Percentiles rank a stretch among this genome's conserved stretches.
Evolutionary conservation across 352 stramenopile species (phyloP).

Genomic region (Peronospora belbahrii): DNA sequence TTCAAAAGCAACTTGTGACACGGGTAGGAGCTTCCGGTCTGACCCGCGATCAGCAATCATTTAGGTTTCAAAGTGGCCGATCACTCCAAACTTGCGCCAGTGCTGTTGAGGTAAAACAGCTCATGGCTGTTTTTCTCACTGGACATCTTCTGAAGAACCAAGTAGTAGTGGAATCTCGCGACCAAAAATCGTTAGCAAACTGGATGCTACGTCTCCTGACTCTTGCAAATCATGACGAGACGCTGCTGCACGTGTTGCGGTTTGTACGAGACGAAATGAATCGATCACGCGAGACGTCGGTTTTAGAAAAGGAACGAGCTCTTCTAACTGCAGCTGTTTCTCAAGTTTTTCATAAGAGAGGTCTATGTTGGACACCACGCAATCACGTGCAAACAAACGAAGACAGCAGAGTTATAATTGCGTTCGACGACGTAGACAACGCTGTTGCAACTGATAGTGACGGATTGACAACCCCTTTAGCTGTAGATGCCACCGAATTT

Average conservation of each 20-base stretch:
- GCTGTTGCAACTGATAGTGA: background rate
- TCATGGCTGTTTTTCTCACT: constrained; percentile 73
- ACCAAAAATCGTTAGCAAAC: constrained; percentile 51
- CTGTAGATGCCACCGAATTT: constrained; percentile 34
- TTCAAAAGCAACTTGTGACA: constrained; percentile 73
- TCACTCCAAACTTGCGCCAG: constrained; percentile 16
- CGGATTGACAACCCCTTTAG: constrained; percentile 9
- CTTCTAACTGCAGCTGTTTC: constrained; percentile 27
- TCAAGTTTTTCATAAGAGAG: constrained; percentile 45
- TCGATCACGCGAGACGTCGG: constrained; percentile 10
- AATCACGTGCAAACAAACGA: constrained; percentile 11
- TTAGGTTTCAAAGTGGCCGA: constrained; percentile 11
- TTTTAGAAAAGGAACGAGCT: constrained; percentile 22
- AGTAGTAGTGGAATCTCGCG: constrained; percentile 39
- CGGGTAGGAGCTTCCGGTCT: constrained; percentile 17
- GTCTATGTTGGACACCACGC: constrained; percentile 21
- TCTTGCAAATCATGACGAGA: constrained; percentile 50
- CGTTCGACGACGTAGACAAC: constrained; percentile 11
- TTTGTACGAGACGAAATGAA: constrained; percentile 48
- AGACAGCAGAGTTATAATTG: constrained; percentile 15
- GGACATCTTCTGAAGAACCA: constrained; percentile 54
- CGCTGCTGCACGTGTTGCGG: constrained; percentile 50
- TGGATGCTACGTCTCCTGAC: constrained; percentile 69
- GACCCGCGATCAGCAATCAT: constrained; percentile 18
- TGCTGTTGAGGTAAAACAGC: constrained; percentile 51